Evolutionary conservation across 139 green algal genomes (phyloP).

Genomic region (Volvox reticuliferus): DNA sequence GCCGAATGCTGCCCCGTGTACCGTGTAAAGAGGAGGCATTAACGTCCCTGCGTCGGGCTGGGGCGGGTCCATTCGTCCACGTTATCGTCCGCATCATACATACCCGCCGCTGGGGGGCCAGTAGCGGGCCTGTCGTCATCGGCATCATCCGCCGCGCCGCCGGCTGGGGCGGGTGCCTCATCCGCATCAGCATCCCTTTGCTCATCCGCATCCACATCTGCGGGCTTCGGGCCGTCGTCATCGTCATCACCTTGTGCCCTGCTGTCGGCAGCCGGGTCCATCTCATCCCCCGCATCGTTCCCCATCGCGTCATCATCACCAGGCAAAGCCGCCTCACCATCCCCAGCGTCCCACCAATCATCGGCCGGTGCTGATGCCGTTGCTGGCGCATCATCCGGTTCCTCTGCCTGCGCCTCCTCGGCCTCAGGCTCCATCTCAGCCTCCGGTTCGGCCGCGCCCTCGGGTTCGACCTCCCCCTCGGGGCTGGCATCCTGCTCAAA

Average conservation of each 20-base stretch:
- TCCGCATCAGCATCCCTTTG: background rate
- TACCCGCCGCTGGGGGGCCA: too few species aligned
- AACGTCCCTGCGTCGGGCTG: too few species aligned
- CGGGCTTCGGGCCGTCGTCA: background rate
- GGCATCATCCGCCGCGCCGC: background rate
- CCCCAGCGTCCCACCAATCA: background rate
- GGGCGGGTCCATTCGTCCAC: too few species aligned
- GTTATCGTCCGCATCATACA: too few species aligned
- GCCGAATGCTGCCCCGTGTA: too few species aligned
- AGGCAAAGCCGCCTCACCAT: background rate
- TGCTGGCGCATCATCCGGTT: conserved; percentile 9
- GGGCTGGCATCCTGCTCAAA: background rate
- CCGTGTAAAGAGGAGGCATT: too few species aligned
- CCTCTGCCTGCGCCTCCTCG: background rate
- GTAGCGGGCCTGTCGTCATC: background rate
- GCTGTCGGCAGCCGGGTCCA: background rate
- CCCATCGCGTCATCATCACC: background rate
- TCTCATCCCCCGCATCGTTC: background rate
- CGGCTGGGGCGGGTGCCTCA: background rate
- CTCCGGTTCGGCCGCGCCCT: background rate
- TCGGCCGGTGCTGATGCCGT: background rate
- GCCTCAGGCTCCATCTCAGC: background rate
- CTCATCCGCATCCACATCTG: background rate
- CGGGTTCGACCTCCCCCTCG: background rate
- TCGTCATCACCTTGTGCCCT: background rate